Conservation (phyloP, 2,329 filamentous ascomycete genomes). For the Colletotrichum sp. region DNA sequence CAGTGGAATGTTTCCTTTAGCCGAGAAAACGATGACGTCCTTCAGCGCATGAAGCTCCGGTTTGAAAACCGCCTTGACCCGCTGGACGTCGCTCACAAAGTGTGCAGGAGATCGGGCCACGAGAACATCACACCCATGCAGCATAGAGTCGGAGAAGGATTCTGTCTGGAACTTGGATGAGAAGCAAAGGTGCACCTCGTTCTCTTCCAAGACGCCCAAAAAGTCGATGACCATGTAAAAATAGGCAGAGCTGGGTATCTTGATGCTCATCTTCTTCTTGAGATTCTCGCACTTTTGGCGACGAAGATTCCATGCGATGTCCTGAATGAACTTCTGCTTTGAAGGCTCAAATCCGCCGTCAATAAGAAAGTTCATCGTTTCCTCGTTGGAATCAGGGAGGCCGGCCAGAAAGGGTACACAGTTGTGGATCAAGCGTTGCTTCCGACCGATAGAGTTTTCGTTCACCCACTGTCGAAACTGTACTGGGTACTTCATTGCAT, state of each 20-base stretch:
- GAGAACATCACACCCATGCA: slow-evolving; percentile 65
- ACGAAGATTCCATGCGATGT: slow-evolving; percentile 51
- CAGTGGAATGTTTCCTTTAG: slow-evolving; percentile 63
- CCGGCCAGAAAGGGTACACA: slow-evolving; percentile 51
- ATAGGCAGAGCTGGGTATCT: slow-evolving; percentile 64
- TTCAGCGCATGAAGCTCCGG: slow-evolving; percentile 69
- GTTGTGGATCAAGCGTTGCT: slow-evolving; percentile 42
- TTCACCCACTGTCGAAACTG: slow-evolving; percentile 60
- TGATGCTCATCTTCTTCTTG: slow-evolving; percentile 62
- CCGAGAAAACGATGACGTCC: slow-evolving; percentile 81
- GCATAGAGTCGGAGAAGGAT: slow-evolving; percentile 54
- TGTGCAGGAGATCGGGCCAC: slow-evolving; percentile 74
- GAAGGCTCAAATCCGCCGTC: slow-evolving; percentile 63
- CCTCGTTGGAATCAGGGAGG: slow-evolving; percentile 52
- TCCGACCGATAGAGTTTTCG: slow-evolving; percentile 36
- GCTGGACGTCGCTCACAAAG: slow-evolving; percentile 74
- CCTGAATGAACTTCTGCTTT: slow-evolving; percentile 51
- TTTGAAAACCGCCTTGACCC: slow-evolving; percentile 62
- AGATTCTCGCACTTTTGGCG: slow-evolving; percentile 57
- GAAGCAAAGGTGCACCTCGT: slow-evolving; percentile 72
- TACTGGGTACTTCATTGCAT: slow-evolving; percentile 52
- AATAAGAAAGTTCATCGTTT: slow-evolving; percentile 59
- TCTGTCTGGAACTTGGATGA: slow-evolving; percentile 66
- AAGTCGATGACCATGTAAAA: slow-evolving; percentile 74
- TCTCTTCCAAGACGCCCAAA: slow-evolving; percentile 59